Evolutionary conservation across 2,329 filamentous ascomycete species (phyloP), one percentile per base, ranked within the genome.

Genomic region (Fusarium piperis): DNA sequence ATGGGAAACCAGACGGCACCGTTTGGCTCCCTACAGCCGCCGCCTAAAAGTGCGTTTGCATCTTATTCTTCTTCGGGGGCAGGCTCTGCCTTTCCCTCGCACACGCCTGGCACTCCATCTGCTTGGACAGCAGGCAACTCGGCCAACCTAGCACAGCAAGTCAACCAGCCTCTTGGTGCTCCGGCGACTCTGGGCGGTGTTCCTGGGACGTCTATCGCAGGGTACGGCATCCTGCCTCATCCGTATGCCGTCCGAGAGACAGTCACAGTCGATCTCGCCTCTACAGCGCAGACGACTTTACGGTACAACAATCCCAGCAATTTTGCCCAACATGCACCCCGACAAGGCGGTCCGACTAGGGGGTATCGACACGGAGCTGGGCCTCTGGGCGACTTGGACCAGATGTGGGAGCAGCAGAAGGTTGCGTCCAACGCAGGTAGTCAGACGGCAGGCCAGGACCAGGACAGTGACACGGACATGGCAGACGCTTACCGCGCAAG

Each of bases 211-310:
- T 33, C 55, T 33, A 6, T 38, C 41, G 8, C 63, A 11, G 64
- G 69, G 10, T 44, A 62, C 16, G 71, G 73, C 9, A 66, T 74
- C 30, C 65, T 75, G 62, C 66, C 71, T 20, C 65, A 75, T 10
- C 65, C 73, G 2, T 75, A 75, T 62, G 73, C 73, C 13, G 18
- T 71, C 26, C 66, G 73, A 1, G 64, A 63, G 32, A 69, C 72
- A 16, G 59, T 73, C 48, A 74, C 73, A 1, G 55, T 20, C 9
- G 73, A 75, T 44, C 69, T 75, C 12, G 53, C 33, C n/a, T 59
- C 61, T 15, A 36, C 41, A 30, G 58, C 62, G 18, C 11, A 23
- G 38, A 10, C 32, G 11, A 55, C 33, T 3, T 30, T 70, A 1
- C 48, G 20, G 3, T 15, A n/a, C 12, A 62, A 23, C 15, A 23